Conservation (phyloP, 2,329 filamentous ascomycete species). For the Aspergillus niger region DNA sequence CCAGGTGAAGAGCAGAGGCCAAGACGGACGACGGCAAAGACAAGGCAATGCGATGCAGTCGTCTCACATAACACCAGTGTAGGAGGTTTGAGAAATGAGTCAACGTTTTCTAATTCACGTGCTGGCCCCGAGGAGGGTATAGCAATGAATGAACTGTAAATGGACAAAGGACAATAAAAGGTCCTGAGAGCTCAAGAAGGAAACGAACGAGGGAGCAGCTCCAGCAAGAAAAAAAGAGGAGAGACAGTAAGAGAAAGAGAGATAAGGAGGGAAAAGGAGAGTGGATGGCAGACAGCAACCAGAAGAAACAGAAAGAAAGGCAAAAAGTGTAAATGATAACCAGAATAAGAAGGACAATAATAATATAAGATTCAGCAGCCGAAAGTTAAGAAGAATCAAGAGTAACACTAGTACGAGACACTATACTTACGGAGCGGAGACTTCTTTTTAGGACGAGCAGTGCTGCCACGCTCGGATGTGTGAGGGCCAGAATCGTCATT, state of each 20-base stretch:
- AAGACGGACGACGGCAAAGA: slow-evolving; percentile 11
- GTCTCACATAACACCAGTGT: background rate
- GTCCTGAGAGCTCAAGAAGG: slow-evolving; percentile 4
- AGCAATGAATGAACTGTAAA: slow-evolving; percentile 4
- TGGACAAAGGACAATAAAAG: slow-evolving; percentile 12
- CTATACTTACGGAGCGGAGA: slow-evolving; percentile 34
- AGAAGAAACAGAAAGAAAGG: slow-evolving; percentile 4
- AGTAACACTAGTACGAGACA: slow-evolving; percentile 22
- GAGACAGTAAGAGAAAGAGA: slow-evolving; percentile 5
- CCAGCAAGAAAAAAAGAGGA: background rate
- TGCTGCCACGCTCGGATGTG: slow-evolving; percentile 37
- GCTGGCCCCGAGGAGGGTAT: background rate
- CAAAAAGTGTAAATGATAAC: slow-evolving; percentile 8
- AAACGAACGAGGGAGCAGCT: background rate
- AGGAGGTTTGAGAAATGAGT: background rate
- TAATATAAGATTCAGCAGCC: slow-evolving; percentile 14
- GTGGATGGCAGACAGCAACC: slow-evolving; percentile 4
- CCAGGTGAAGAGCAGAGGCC: slow-evolving; percentile 6
- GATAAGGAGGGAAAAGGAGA: slow-evolving; percentile 2
- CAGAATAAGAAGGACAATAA: slow-evolving; percentile 10
- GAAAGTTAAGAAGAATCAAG: slow-evolving; percentile 10
- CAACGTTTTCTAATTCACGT: background rate
- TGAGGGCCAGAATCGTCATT: slow-evolving; percentile 35
- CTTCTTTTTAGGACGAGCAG: slow-evolving; percentile 41
- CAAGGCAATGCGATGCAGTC: background rate